Percentiles rank a stretch among this genome's conserved stretches.
Evolutionary conservation across 2,329 filamentous ascomycete genomes (phyloP).

Genomic region (Elsinoe arachidis): DNA sequence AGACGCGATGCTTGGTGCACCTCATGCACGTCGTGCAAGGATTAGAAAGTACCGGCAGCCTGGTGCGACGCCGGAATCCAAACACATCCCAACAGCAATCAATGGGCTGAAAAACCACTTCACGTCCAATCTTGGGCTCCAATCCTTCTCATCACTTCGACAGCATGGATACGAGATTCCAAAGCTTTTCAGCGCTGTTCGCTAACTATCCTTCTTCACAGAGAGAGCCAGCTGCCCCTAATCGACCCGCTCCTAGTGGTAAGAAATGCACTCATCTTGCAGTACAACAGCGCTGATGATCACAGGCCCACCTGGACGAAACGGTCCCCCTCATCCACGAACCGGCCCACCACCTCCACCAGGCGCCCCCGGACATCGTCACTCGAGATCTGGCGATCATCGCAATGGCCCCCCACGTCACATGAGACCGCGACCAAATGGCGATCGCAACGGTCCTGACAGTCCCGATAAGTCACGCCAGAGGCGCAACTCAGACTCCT

Average conservation of each 20-base stretch:
- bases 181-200: constrained; percentile 31
- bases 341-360: constrained; percentile 38
- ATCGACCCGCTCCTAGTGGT: constrained; percentile 41
- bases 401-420: constrained; percentile 32
- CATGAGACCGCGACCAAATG: constrained; percentile 24
- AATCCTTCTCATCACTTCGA: neutral
- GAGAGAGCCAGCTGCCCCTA: constrained; percentile 61
- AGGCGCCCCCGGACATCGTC: constrained; percentile 42
- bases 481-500: constrained; percentile 73
- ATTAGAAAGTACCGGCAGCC: constrained; percentile 1
- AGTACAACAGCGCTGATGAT: constrained; percentile 7
- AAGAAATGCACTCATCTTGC: constrained; percentile 16
- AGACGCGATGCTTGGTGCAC: neutral
- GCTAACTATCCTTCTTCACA: constrained; percentile 40
- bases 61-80: constrained; percentile 3
- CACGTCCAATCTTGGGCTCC: neutral
- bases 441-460: constrained; percentile 41
- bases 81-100: constrained; percentile 5
- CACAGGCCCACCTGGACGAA: constrained; percentile 32
- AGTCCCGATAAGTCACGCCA: constrained; percentile 40
- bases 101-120: too few species aligned
- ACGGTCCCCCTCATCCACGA: constrained; percentile 36
- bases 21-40: constrained; percentile 8
- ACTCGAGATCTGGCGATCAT: constrained; percentile 57
- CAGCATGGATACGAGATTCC: constrained; percentile 33